Evolutionary conservation across 805 yeast species (phyloP), one percentile per base, ranked within the genome.

Genomic region (Lipomyces yamadae): DNA sequence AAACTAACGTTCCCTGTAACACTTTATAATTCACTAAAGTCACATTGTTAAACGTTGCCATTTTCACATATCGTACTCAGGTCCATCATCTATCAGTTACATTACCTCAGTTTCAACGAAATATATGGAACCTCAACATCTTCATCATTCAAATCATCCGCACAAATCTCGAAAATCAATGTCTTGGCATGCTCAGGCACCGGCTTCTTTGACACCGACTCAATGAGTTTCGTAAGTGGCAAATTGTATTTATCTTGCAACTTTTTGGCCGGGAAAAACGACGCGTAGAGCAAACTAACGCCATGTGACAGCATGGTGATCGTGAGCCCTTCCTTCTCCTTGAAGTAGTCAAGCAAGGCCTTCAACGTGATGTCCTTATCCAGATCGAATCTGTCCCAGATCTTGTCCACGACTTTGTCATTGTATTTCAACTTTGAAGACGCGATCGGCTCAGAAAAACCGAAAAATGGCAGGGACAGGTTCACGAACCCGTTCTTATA

Each of bases 311-410:
- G 81, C 99, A 95, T 95, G 18, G 95, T 84, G 62, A 95, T 86
- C 71, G 88, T 92, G 69, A 95, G 83, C 1, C 96, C 96, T 79
- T 95, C 97, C 62, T 91, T 83, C 67, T 87, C 81, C 76, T 90
- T 84, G 79, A 95, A 95, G 73, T 88, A 83, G 66, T 88, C 89
- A 65, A 94, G 78, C 68, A 93, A 82, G 70, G 88, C 87, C 74
- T 85, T 85, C 72, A 93, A 83, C 11, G 95, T 91, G 61, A 91
- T 79, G 74, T 93, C 88, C 54, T 73, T 75, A 33, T 73, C 39
- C 61, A 94, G 80, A 74, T 89, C 94, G 78, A 94, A 94, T 77
- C 98, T 85, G 75, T 92, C 97, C 99, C 99, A 95, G 74, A 94
- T 92, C 78, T 84, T 86, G 79, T 95, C 99, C 74, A 91, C 89